phyloP scores from a whole-genome alignment of 2,329 filamentous ascomycete genomes.

The Talaromyces verruculosus region DNA sequence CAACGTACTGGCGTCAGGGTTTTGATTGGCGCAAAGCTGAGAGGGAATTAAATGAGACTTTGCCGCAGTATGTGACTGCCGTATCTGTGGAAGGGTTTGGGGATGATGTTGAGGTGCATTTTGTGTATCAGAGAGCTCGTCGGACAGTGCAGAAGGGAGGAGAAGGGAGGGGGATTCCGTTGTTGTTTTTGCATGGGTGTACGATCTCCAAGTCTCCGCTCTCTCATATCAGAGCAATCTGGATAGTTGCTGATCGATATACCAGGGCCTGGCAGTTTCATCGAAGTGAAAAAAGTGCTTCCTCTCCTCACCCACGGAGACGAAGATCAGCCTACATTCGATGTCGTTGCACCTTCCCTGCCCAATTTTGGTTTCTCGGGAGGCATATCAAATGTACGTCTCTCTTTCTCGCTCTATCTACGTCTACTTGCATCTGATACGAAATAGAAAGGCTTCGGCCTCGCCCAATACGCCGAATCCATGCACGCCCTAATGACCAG shows the following conservation, averaged over 20 bases:
- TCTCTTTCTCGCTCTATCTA: not conserved
- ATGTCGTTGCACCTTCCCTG: slow-evolving; percentile 56
- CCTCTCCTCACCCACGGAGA: slow-evolving; percentile 43
- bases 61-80: slow-evolving; percentile 59
- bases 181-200: slow-evolving; percentile 69
- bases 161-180: slow-evolving; percentile 55
- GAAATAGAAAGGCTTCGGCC: slow-evolving; percentile 56
- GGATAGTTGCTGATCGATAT: not conserved
- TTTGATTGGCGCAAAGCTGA: slow-evolving; percentile 65
- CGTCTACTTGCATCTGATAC: not conserved
- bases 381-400: slow-evolving; percentile 36
- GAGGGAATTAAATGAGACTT: slow-evolving; percentile 55
- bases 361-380: slow-evolving; percentile 59
- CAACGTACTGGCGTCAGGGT: slow-evolving; percentile 55
- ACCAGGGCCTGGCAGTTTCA: slow-evolving; percentile 63
- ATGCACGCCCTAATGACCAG: slow-evolving; percentile 67
- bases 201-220: slow-evolving; percentile 20
- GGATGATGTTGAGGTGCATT: slow-evolving; percentile 59
- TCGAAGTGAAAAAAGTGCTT: slow-evolving; percentile 65
- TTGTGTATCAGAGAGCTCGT: slow-evolving; percentile 58
- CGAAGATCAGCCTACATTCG: slow-evolving; percentile 48
- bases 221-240: not conserved
- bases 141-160: slow-evolving; percentile 27
- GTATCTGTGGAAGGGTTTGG: slow-evolving; percentile 61
- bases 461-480: slow-evolving; percentile 63